Conservation (phyloP, 148 eudicot species). For the Chenopodium album region DNA sequence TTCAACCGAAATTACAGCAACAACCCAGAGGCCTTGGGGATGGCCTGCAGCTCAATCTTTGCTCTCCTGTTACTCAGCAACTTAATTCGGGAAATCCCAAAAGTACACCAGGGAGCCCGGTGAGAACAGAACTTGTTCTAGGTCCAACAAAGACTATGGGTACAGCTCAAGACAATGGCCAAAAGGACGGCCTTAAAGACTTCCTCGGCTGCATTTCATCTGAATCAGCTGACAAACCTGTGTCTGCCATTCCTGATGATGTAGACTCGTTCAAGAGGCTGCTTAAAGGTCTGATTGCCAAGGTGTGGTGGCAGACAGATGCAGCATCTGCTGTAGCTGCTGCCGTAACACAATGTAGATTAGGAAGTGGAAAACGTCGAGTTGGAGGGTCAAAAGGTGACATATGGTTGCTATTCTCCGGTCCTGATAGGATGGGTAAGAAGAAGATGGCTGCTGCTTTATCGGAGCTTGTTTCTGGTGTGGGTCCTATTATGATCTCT, state of each 20-base stretch:
- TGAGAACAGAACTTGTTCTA: conserved; percentile 79
- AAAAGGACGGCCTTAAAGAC: conserved; percentile 43
- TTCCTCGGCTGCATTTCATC: conserved; percentile 62
- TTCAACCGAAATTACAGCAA: conserved; percentile 49
- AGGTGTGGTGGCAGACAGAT: conserved; percentile 91
- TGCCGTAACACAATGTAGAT: conserved; percentile 57
- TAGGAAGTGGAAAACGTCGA: conserved; percentile 53
- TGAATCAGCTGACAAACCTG: conserved; percentile 46
- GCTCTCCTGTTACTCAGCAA: conserved; percentile 29
- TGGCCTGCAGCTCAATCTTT: conserved; percentile 44
- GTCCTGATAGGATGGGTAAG: conserved; percentile 83
- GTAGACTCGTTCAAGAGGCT: conserved; percentile 74
- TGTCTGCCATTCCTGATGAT: conserved; percentile 47
- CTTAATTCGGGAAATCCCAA: conserved; percentile 13
- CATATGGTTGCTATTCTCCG: conserved; percentile 76
- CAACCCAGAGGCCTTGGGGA: conserved; percentile 39
- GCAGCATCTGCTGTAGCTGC: conserved; percentile 82
- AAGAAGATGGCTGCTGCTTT: conserved; percentile 84
- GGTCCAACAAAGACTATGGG: conserved; percentile 45
- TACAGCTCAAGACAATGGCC: conserved; percentile 22
- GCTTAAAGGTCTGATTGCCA: conserved; percentile 76
- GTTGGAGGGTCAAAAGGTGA: conserved; percentile 67
- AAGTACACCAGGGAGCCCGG: conserved; percentile 66
- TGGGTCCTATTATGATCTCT: conserved; percentile 46
- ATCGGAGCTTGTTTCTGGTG: conserved; percentile 62